Evolutionary conservation across 805 yeast species (phyloP).

Genomic region (Spathaspora gorwiae): DNA sequence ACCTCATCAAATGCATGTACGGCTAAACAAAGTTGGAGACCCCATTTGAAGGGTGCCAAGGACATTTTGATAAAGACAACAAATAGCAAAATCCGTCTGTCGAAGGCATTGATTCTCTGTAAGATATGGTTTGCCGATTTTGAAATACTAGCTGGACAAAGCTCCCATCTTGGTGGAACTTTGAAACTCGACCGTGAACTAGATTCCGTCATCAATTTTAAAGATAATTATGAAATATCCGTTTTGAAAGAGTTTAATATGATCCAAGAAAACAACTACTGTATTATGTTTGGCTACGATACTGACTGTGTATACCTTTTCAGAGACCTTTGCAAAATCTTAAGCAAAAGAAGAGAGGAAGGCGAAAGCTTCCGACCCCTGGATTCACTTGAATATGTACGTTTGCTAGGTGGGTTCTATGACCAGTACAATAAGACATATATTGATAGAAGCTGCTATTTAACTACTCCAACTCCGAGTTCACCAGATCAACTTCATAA

Average conservation of each 20-base stretch:
- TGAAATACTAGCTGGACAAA: slow-evolving; percentile 53
- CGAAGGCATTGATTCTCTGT: slow-evolving; percentile 48
- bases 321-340: slow-evolving; percentile 37
- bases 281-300: slow-evolving; percentile 46
- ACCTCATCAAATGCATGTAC: slow-evolving; percentile 60
- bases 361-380: slow-evolving; percentile 6
- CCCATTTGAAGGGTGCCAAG: slow-evolving; percentile 62
- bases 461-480: neutral
- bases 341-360: slow-evolving; percentile 20
- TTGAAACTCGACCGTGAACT: slow-evolving; percentile 45
- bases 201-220: slow-evolving; percentile 21
- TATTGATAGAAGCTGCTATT: slow-evolving; percentile 3
- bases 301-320: slow-evolving; percentile 31
- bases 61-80: slow-evolving; percentile 46
- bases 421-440: slow-evolving; percentile 5
- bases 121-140: slow-evolving; percentile 53
- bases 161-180: slow-evolving; percentile 57
- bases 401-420: slow-evolving; percentile 9
- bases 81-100: slow-evolving; percentile 17
- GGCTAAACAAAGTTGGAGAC: slow-evolving; percentile 54
- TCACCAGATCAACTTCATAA: slow-evolving; percentile 1
- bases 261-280: slow-evolving; percentile 42
- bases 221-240: slow-evolving; percentile 24
- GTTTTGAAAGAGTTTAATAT: slow-evolving; percentile 39
- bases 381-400: slow-evolving; percentile 8